Conservation (phyloP, 2,329 filamentous ascomycete species). For the Cadophora gregata region DNA sequence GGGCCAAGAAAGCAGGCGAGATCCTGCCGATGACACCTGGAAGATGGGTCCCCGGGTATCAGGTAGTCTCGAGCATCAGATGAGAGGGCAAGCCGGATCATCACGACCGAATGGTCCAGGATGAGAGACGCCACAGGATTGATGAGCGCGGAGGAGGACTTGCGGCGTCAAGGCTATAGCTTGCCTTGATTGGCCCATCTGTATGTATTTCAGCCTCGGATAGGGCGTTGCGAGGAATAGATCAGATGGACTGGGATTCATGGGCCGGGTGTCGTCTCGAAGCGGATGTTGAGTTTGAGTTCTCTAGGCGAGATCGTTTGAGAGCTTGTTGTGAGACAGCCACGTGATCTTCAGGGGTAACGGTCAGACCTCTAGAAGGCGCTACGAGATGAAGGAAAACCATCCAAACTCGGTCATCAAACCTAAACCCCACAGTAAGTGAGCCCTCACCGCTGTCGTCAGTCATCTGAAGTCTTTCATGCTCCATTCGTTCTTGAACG, state of each 20-base stretch:
- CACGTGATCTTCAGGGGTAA: constrained; percentile 29
- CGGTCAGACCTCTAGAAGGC: constrained; percentile 10
- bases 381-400: constrained; percentile 7
- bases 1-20: constrained; percentile 6
- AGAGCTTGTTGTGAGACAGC: constrained; percentile 28
- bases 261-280: constrained; percentile 30
- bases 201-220: neutral
- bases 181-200: constrained; percentile 22
- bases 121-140: constrained; percentile 28
- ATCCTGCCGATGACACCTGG: constrained; percentile 19
- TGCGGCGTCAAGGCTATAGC: neutral
- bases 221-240: constrained; percentile 3
- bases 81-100: constrained; percentile 18
- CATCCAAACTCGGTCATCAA: constrained; percentile 7
- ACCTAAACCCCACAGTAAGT: constrained; percentile 17
- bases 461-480: constrained; percentile 29
- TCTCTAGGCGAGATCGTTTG: constrained; percentile 31
- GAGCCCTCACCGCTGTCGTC: constrained; percentile 16
- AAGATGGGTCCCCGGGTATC: constrained; percentile 22
- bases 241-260: constrained; percentile 27
- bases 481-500: constrained; percentile 4
- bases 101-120: constrained; percentile 13
- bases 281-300: constrained; percentile 25
- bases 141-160: constrained; percentile 24
- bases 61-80: constrained; percentile 27